phyloP scores from a whole-genome alignment of 345 rosid genomes.

The Arabis alpina region DNA sequence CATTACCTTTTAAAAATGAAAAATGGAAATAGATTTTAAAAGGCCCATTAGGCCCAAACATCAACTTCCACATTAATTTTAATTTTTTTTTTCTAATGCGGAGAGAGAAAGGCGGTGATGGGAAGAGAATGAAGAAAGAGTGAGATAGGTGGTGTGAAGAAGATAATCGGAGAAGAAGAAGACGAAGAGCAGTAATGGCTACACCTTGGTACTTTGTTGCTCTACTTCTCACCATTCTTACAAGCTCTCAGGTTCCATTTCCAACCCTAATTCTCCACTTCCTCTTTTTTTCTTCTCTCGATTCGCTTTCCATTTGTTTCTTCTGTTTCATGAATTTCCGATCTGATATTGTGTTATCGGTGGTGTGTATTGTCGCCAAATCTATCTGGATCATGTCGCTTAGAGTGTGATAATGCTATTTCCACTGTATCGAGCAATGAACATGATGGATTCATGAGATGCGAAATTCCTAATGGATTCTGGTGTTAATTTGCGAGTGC shows the following conservation, averaged over 20 bases:
- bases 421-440: slow-evolving; percentile 3
- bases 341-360: slow-evolving; percentile 24
- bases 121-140: too few species aligned
- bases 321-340: too few species aligned
- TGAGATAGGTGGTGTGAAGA: slow-evolving; percentile 22
- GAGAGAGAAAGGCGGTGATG: too few species aligned
- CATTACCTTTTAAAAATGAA: too few species aligned
- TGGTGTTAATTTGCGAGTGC: background rate
- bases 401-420: background rate
- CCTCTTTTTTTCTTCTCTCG: background rate
- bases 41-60: too few species aligned
- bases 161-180: background rate
- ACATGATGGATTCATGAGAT: background rate
- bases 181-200: too few species aligned
- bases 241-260: slow-evolving; percentile 62
- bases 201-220: slow-evolving; percentile 59
- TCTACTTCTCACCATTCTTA: slow-evolving; percentile 59
- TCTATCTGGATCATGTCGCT: slow-evolving; percentile 16
- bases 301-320: background rate
- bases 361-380: background rate
- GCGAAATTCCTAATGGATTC: background rate
- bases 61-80: too few species aligned
- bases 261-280: slow-evolving; percentile 15
- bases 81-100: too few species aligned
- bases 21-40: too few species aligned